These are phyloP conservation scores for Ramalina peruviana DNA, from an alignment of 495 filamentous ascomycete species.

Conservation along the genomic window DNA sequence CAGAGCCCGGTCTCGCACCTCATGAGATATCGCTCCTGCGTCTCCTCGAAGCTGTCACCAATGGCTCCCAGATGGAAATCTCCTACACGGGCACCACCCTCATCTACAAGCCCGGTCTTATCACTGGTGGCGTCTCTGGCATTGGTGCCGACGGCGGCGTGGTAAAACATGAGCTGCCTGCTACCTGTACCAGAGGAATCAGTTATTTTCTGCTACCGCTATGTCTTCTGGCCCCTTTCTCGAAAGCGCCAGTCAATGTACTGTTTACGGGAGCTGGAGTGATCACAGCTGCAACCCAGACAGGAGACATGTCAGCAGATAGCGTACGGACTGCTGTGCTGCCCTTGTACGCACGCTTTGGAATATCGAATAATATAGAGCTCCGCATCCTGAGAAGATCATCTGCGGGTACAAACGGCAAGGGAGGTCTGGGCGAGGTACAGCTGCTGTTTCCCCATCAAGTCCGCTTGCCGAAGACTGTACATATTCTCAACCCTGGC, in stretches of 20 bases:
- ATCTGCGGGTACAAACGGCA: constrained; percentile 55
- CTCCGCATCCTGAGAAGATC: constrained; percentile 67
- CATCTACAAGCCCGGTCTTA: constrained; percentile 80
- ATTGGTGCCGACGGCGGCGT: constrained; percentile 55
- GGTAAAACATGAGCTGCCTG: constrained; percentile 63
- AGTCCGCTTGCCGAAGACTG: constrained; percentile 79
- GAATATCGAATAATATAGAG: constrained; percentile 78
- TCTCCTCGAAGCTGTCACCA: constrained; percentile 85
- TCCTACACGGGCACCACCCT: constrained; percentile 88
- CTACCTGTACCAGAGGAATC: constrained; percentile 59
- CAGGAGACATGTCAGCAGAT: constrained; percentile 79
- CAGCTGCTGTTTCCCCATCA: constrained; percentile 86
- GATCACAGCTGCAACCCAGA: constrained; percentile 71
- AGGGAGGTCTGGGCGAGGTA: constrained; percentile 78
- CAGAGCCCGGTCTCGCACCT: constrained; percentile 72
- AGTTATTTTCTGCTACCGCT: constrained; percentile 89
- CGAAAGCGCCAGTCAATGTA: constrained; percentile 76
- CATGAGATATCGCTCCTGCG: constrained; percentile 94
- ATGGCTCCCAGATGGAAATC: constrained; percentile 88
- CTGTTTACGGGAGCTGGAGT: constrained; percentile 81
- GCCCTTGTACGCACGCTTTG: constrained; percentile 79
- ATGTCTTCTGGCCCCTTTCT: constrained; percentile 84
- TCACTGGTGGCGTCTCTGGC: constrained; percentile 63
- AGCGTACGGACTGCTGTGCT: constrained; percentile 86
- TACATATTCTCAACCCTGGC: constrained; percentile 77